These are phyloP conservation scores for Acanthamoeba lugdunensis DNA, from an alignment of 208 protist species.

Conservation along the genomic window DNA sequence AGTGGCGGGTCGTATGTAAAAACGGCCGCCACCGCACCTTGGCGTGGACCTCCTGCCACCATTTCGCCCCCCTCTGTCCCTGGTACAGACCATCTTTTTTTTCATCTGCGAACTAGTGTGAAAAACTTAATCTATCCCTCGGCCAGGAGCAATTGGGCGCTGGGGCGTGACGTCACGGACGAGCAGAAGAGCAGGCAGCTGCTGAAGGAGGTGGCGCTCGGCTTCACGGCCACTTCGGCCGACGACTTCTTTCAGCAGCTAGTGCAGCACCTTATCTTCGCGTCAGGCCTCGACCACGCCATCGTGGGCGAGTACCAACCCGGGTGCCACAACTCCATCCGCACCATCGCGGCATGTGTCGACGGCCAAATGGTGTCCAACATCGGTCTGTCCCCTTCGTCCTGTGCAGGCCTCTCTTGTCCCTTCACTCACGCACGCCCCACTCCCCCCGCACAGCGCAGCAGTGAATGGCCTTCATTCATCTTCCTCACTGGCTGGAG, in stretches of 20 bases:
- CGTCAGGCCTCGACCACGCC: slow-evolving; percentile 47
- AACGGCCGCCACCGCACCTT: not conserved
- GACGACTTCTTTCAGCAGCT: slow-evolving; percentile 61
- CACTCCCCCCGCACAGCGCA: not conserved
- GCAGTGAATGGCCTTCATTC: too few relatives aligned
- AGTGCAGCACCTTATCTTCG: not conserved
- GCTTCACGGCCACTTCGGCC: slow-evolving; percentile 49
- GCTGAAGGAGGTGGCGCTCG: slow-evolving; percentile 27
- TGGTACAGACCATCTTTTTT: not conserved
- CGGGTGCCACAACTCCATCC: not conserved
- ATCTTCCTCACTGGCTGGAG: too few relatives aligned
- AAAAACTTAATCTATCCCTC: too few relatives aligned
- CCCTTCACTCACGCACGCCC: not conserved
- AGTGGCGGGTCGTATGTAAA: slow-evolving; percentile 20
- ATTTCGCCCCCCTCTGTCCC: not conserved
- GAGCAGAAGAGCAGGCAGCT: slow-evolving; percentile 26
- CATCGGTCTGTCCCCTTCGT: not conserved
- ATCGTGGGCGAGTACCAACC: slow-evolving; percentile 40
- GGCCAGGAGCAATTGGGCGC: slow-evolving; percentile 14
- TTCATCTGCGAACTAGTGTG: too few relatives aligned
- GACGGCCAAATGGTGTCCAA: slow-evolving; percentile 5
- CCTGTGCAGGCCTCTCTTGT: not conserved
- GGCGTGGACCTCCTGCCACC: not conserved
- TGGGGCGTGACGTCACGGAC: slow-evolving; percentile 39
- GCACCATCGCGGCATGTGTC: slow-evolving; percentile 39